Base-by-base conservation (phyloP, 163 green algal genomes). In the Volvox carteri region DNA sequence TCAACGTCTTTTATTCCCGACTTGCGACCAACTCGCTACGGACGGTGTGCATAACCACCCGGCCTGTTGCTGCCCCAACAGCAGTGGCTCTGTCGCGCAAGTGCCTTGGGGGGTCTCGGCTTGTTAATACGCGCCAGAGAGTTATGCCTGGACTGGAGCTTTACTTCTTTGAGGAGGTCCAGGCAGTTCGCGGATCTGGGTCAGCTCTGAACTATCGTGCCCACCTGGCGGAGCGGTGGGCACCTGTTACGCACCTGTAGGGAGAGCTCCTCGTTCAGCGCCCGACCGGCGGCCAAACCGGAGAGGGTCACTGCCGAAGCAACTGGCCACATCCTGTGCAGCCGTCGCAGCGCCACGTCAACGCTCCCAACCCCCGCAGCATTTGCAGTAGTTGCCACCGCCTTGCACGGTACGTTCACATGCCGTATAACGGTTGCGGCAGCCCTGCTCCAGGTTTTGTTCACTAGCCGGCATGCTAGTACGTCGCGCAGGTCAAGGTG, bases 341-440 rank as follows among this genome's bases (percentile, higher is more conserved):
- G 28, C 78, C 33, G 12, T 28, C 33, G 28, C 58, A 86, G 60
- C 58, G 30, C 28, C 28, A 14, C 58, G 16, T 52, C 77, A 0
- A 16, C n/a, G n/a, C 46, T 33, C 46, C 28, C 75, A 35, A 12
- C 73, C 21, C 44, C 33, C 50, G 3, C 56, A 35, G 37, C 37
- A 19, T 21, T 52, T 33, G 39, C 56, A 5, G 54, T 28, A 46
- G 56, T 8, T 9, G 78, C 78, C 41, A 86, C 56, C 33, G 58
- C 78, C 78, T 86, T 86, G 42, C 50, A 73, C 12, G 78, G 78
- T 2, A 86, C 8, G 58, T 86, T 39, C 41, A 86, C 12, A 28
- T 86, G 78, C 4, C 78, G 58, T 37, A 86, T 58, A 21, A 4
- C 42, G 28, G 56, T 39, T 9, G 56, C 60, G 28, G 78, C 78